Percentiles rank a stretch among this genome's conserved stretches.
Evolutionary conservation across 1,139 yeast genomes (phyloP).

Genomic region (Suhomyces coccinellae): DNA sequence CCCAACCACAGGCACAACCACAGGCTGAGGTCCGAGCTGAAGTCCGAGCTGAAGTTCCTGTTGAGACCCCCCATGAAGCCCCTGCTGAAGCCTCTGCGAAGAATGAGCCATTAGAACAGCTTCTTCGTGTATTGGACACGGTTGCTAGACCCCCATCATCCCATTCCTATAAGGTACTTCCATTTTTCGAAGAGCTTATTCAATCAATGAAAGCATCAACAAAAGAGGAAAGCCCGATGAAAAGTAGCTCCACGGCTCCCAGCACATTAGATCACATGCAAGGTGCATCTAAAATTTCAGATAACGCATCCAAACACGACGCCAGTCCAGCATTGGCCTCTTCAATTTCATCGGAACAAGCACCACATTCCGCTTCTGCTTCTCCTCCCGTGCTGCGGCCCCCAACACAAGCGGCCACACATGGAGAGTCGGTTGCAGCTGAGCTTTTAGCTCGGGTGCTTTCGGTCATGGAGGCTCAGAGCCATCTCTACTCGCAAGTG

Average conservation of each 20-base stretch:
- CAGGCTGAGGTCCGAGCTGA: no score
- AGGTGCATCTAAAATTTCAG: background rate
- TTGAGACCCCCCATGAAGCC: background rate
- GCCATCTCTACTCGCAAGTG: background rate
- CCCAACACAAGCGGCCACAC: background rate
- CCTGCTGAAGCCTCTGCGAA: background rate
- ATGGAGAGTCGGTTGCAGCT: background rate
- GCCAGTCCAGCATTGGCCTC: background rate
- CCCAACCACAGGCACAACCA: no score
- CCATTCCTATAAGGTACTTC: conserved; percentile 7
- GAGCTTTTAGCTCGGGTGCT: background rate
- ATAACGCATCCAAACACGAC: background rate
- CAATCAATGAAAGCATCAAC: conserved; percentile 6
- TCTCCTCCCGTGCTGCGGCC: background rate
- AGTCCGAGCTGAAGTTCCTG: no score
- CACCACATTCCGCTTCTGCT: background rate
- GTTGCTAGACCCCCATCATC: background rate
- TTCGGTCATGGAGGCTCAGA: background rate
- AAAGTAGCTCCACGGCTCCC: background rate
- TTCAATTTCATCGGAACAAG: background rate
- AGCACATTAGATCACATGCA: background rate
- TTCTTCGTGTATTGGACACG: background rate
- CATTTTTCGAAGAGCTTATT: conserved; percentile 13
- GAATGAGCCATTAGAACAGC: background rate
- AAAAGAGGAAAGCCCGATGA: background rate